Conservation (phyloP, 2,329 filamentous ascomycete genomes). For the Trichoderma afroharzianum region DNA sequence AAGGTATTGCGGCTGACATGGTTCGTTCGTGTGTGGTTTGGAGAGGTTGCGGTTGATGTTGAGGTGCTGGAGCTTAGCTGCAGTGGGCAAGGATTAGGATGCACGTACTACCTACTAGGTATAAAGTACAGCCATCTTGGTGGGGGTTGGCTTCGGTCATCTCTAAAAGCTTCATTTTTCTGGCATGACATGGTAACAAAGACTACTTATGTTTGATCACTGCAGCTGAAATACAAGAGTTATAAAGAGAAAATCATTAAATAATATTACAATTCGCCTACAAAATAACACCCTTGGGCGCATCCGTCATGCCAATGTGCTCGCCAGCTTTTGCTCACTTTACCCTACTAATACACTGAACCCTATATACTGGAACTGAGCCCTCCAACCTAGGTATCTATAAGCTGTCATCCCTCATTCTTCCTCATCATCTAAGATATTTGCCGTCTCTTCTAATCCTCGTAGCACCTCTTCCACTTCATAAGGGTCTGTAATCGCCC, state of each 20-base stretch:
- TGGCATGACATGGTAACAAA: neutral
- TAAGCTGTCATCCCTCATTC: conserved; percentile 25
- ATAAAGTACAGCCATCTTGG: neutral
- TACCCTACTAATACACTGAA: neutral
- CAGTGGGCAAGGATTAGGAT: conserved; percentile 7
- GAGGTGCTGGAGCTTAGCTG: conserved; percentile 16
- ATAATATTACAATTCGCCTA: neutral
- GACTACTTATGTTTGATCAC: neutral
- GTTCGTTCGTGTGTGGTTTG: conserved; percentile 2
- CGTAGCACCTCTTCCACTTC: conserved; percentile 68
- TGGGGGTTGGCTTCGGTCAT: neutral
- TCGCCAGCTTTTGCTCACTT: neutral
- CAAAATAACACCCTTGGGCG: neutral
- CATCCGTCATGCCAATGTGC: neutral
- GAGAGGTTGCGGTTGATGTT: conserved; percentile 5
- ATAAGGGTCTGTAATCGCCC: conserved; percentile 80
- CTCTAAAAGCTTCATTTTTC: neutral
- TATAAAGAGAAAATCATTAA: neutral
- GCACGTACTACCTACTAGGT: no score
- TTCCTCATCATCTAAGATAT: conserved; percentile 47
- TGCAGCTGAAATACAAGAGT: neutral
- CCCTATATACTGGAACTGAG: neutral
- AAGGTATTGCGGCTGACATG: conserved; percentile 65
- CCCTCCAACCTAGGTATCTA: neutral
- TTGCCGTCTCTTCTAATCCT: conserved; percentile 62